These are phyloP conservation scores for Xylaria sp. DNA, from an alignment of 2,329 filamentous ascomycete genomes.

Conservation along the genomic window DNA sequence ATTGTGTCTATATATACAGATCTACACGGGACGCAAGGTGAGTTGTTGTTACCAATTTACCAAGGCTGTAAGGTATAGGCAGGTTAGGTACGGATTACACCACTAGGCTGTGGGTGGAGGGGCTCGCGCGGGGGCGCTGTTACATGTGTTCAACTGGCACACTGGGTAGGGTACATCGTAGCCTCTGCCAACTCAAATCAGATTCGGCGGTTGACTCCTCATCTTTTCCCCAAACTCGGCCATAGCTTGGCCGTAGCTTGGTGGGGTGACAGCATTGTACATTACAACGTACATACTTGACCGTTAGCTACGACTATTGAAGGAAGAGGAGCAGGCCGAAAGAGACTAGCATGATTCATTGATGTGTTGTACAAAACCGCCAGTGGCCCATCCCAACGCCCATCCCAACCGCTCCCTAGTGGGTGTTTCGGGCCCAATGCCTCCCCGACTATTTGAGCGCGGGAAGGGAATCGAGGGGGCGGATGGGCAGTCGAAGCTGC, in stretches of 20 bases:
- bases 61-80: too few species aligned
- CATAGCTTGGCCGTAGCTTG: not conserved
- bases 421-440: conserved; percentile 21
- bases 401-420: too few species aligned
- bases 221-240: not conserved
- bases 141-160: too few species aligned
- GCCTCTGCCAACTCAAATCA: not conserved
- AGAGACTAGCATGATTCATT: conserved; percentile 28
- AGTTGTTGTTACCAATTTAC: not conserved
- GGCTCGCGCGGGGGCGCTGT: not conserved
- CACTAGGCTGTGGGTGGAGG: not conserved
- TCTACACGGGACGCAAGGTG: not conserved
- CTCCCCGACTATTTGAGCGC: not conserved
- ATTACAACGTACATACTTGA: not conserved
- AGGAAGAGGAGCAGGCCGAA: conserved; percentile 22
- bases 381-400: conserved; percentile 27
- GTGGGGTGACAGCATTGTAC: not conserved
- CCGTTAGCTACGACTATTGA: conserved; percentile 18
- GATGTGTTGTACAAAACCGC: conserved; percentile 33
- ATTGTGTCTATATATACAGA: not conserved
- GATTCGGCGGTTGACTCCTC: not conserved
- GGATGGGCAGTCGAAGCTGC: not conserved
- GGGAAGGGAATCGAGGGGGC: conserved; percentile 2
- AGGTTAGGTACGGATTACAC: not conserved
- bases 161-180: too few species aligned